These are phyloP conservation scores for Artemisia argyi DNA, from an alignment of 129 eudicot species.

Conservation along the genomic window DNA sequence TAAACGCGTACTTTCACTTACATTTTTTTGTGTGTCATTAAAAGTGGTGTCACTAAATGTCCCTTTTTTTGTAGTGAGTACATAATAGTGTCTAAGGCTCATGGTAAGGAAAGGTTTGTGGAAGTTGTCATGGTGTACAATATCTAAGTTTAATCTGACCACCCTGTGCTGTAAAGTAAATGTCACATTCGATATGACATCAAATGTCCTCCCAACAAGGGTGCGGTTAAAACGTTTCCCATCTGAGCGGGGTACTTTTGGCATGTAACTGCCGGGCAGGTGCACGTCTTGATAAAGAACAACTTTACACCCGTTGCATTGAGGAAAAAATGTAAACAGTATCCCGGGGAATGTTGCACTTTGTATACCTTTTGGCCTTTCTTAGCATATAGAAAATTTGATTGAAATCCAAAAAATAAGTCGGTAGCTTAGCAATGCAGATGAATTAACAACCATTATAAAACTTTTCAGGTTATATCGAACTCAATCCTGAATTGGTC, in stretches of 20 bases:
- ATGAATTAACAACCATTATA: too few species aligned
- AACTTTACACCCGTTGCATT: slow-evolving; percentile 62
- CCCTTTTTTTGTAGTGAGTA: too few species aligned
- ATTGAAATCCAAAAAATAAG: too few species aligned
- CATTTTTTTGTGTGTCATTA: too few species aligned
- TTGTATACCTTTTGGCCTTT: slow-evolving; percentile 42
- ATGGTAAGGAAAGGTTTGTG: slow-evolving; percentile 64
- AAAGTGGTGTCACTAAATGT: too few species aligned
- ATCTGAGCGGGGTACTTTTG: slow-evolving; percentile 63
- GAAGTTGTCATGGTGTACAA: slow-evolving; percentile 72
- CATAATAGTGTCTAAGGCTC: slow-evolving; percentile 65
- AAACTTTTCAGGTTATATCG: too few species aligned
- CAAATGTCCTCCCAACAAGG: slow-evolving; percentile 93
- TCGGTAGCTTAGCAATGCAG: too few species aligned
- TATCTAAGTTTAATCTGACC: slow-evolving; percentile 76
- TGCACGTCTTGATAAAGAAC: slow-evolving; percentile 82
- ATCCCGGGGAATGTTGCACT: slow-evolving; percentile 71
- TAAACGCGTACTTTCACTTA: too few species aligned
- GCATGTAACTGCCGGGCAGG: slow-evolving; percentile 60
- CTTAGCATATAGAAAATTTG: too few species aligned
- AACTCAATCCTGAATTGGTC: too few species aligned
- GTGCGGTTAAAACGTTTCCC: slow-evolving; percentile 64
- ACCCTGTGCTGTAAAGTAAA: slow-evolving; percentile 76
- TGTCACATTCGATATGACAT: slow-evolving; percentile 74
- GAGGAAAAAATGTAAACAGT: slow-evolving; percentile 69